Evolutionary conservation across 805 yeast species (phyloP).

Genomic region (Saccharomycopsis babjevae): DNA sequence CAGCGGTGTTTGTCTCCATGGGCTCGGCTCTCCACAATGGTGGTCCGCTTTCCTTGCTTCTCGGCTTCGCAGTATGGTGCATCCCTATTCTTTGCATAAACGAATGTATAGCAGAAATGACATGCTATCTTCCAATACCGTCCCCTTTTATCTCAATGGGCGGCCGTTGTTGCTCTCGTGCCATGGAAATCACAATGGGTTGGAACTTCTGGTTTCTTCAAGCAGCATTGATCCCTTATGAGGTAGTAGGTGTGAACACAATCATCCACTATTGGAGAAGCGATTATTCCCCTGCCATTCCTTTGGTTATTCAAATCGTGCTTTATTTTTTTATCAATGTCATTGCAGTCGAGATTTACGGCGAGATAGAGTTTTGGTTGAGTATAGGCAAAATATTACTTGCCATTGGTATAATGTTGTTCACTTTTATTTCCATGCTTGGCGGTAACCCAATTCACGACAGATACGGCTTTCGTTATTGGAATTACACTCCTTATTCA

Average conservation of each 20-base stretch:
- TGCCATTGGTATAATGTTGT: conserved; percentile 65
- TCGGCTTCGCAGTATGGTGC: conserved; percentile 61
- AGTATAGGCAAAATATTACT: conserved; percentile 63
- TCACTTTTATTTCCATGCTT: conserved; percentile 72
- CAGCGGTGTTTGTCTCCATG: conserved; percentile 67
- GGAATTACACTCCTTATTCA: conserved; percentile 24
- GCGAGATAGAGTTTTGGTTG: conserved; percentile 76
- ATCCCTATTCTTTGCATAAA: conserved; percentile 59
- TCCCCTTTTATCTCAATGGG: conserved; percentile 72
- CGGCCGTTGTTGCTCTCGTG: conserved; percentile 66
- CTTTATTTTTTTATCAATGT: conserved; percentile 55
- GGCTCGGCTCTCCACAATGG: conserved; percentile 54
- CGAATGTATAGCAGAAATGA: conserved; percentile 68
- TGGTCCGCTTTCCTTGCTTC: conserved; percentile 60
- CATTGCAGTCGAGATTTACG: conserved; percentile 65
- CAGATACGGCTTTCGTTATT: conserved; percentile 48
- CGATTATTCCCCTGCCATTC: conserved; percentile 62
- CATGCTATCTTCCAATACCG: conserved; percentile 61
- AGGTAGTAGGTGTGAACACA: conserved; percentile 70
- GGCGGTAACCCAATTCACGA: conserved; percentile 78
- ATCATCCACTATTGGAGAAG: conserved; percentile 75
- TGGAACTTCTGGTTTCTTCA: conserved; percentile 74
- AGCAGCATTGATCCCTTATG: conserved; percentile 73
- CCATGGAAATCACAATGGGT: conserved; percentile 65
- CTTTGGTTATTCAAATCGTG: conserved; percentile 54